These are phyloP conservation scores for Colletotrichum destructivum DNA, from an alignment of 2,329 filamentous ascomycete species.

Conservation along the genomic window DNA sequence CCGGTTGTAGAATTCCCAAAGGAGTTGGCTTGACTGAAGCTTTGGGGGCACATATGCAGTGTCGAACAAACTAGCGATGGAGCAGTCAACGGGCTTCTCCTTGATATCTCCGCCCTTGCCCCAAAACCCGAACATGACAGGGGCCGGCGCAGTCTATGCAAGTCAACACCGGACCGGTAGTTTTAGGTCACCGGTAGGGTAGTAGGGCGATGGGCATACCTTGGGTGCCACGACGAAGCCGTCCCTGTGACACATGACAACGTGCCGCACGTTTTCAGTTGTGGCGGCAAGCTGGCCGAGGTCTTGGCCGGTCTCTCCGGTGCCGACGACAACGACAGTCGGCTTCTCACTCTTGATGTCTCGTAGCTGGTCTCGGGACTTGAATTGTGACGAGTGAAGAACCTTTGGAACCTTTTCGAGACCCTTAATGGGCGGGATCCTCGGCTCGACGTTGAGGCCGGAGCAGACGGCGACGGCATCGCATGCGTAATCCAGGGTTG, in stretches of 20 bases:
- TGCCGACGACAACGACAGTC: slow-evolving; percentile 61
- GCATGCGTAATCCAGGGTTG: slow-evolving; percentile 48
- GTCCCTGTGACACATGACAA: slow-evolving; percentile 62
- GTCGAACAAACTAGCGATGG: slow-evolving; percentile 65
- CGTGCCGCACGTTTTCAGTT: slow-evolving; percentile 54
- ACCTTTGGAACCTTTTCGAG: slow-evolving; percentile 55
- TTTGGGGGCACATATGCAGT: slow-evolving; percentile 64
- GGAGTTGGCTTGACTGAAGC: slow-evolving; percentile 57
- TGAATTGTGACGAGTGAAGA: slow-evolving; percentile 61
- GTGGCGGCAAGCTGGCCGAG: slow-evolving; percentile 61
- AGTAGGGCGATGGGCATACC: slow-evolving; percentile 46
- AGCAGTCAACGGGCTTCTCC: slow-evolving; percentile 62
- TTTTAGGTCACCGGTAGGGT: background rate
- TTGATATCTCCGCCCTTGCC: slow-evolving; percentile 14
- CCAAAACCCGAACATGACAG: slow-evolving; percentile 39
- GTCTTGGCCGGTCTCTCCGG: slow-evolving; percentile 63
- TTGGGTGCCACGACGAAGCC: slow-evolving; percentile 64
- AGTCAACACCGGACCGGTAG: background rate
- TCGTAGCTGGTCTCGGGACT: slow-evolving; percentile 58
- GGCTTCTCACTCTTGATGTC: slow-evolving; percentile 47
- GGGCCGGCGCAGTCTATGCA: slow-evolving; percentile 30
- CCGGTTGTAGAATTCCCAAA: slow-evolving; percentile 58
- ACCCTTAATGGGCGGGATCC: slow-evolving; percentile 57
- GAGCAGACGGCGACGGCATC: slow-evolving; percentile 64
- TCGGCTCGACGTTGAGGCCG: slow-evolving; percentile 59